Conservation (phyloP, 768 basidiomycete genomes). For the Lactarius tabidus region DNA sequence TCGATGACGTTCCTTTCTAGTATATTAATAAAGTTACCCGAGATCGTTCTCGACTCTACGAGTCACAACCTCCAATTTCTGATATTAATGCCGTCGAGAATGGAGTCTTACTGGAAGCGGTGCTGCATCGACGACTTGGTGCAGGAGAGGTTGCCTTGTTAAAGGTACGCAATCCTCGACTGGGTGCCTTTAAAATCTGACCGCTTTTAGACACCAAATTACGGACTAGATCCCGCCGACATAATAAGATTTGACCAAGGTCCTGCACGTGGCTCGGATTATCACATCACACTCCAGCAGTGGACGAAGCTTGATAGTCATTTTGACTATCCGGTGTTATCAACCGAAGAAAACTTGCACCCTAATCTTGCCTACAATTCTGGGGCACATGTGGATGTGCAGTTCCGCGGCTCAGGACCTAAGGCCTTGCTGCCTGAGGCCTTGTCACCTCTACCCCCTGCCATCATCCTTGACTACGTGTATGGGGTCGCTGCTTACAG, state of each 20-base stretch:
- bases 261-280: not conserved
- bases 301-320: not conserved
- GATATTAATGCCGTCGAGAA: not conserved
- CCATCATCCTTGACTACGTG: no score
- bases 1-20: not conserved
- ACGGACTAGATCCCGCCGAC: not conserved
- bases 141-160: not conserved
- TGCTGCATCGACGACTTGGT: rapidly evolving
- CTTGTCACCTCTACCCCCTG: no score
- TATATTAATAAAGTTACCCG: not conserved
- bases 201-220: not conserved
- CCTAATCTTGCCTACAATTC: no score
- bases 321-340: no score
- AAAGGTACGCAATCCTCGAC: not conserved
- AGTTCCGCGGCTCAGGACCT: no score
- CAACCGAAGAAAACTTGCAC: not conserved
- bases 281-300: not conserved
- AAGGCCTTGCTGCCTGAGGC: no score
- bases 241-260: not conserved
- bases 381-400: no score
- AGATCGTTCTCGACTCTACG: not conserved
- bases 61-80: not conserved
- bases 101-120: not conserved
- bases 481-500: no score
- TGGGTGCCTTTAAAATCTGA: not conserved